Evolutionary conservation across 805 yeast species (phyloP).

Genomic region (Zygotorulaspora sp.): DNA sequence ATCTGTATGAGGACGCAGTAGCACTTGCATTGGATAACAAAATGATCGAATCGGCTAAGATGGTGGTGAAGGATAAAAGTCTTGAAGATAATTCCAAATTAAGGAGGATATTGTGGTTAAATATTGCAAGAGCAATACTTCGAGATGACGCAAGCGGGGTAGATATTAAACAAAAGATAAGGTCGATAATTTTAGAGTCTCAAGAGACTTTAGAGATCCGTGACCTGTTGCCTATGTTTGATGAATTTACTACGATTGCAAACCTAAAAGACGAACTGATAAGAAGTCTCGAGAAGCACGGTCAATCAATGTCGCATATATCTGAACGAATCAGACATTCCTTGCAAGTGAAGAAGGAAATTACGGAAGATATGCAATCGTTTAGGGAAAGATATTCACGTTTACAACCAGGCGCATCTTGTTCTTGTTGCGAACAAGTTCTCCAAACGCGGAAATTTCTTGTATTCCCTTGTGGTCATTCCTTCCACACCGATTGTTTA

Average conservation of each 20-base stretch:
- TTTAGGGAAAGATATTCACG: slow-evolving; percentile 55
- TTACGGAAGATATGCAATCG: slow-evolving; percentile 54
- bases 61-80: slow-evolving; percentile 27
- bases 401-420: slow-evolving; percentile 80
- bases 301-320: slow-evolving; percentile 57
- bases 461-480: slow-evolving; percentile 85
- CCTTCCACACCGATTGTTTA: slow-evolving; percentile 87
- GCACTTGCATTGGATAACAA: slow-evolving; percentile 64
- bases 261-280: slow-evolving; percentile 81
- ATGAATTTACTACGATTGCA: slow-evolving; percentile 77
- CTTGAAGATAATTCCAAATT: slow-evolving; percentile 40
- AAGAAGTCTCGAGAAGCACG: slow-evolving; percentile 68
- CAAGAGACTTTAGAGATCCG: slow-evolving; percentile 59
- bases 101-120: slow-evolving; percentile 70
- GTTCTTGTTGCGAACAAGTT: slow-evolving; percentile 65
- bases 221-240: slow-evolving; percentile 79
- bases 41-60: slow-evolving; percentile 26
- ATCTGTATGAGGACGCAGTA: slow-evolving; percentile 76
- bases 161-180: slow-evolving; percentile 34
- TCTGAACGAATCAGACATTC: slow-evolving; percentile 76
- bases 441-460: slow-evolving; percentile 68
- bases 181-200: slow-evolving; percentile 40
- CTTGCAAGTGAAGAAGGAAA: slow-evolving; percentile 51
- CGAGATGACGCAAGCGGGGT: slow-evolving; percentile 16
- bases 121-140: slow-evolving; percentile 42